Evolutionary conservation across 2,329 filamentous ascomycete genomes (phyloP), one percentile per base, ranked within the genome.

Genomic region (Stemphylium vesicarium): DNA sequence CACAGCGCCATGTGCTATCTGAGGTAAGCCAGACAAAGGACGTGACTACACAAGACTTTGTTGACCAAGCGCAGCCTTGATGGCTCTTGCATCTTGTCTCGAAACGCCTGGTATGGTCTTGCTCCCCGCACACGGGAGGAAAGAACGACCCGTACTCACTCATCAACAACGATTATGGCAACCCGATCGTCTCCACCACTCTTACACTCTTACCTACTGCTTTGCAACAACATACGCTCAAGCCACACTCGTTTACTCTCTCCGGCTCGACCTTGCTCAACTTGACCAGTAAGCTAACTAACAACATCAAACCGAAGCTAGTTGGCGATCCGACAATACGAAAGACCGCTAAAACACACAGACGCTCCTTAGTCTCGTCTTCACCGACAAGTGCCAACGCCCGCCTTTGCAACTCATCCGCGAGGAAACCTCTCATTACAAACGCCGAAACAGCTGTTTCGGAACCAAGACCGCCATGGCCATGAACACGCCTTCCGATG

Each of bases 101-200:
- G 15, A 43, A 41, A 22, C n/a, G 31, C 38, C 58, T 51, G 32
- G 51, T 42, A 50, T 31, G 45, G 45, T 53, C 47, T 60, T 50
- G 39, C 41, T 46, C 31, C 16, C 36, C 20, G 4, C 41, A 44
- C 36, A 44, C 37, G 35, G 42, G 33, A 22, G 31, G 55, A 38
- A 58, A 37, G 52, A 41, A 35, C 46, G 18, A 50, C 49, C 24
- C 22, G 44, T 12, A 15, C 11, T n/a, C 26, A 4, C 36, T 24
- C 36, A 13, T 39, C 22, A 32, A 20, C 45, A 38, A 12, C 10
- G n/a, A 13, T 3, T 3, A n/a, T 29, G 22, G 15, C 20, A 20
- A 22, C 20, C 9, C 38, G n/a, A 31, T 38, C 32, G 9, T 15
- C 24, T 8, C 5, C 9, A 10, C 12, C 9, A 20, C 44, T n/a